phyloP scores from a whole-genome alignment of 371 early-diverging fungal genomes.

The Mucor velutinosus region DNA sequence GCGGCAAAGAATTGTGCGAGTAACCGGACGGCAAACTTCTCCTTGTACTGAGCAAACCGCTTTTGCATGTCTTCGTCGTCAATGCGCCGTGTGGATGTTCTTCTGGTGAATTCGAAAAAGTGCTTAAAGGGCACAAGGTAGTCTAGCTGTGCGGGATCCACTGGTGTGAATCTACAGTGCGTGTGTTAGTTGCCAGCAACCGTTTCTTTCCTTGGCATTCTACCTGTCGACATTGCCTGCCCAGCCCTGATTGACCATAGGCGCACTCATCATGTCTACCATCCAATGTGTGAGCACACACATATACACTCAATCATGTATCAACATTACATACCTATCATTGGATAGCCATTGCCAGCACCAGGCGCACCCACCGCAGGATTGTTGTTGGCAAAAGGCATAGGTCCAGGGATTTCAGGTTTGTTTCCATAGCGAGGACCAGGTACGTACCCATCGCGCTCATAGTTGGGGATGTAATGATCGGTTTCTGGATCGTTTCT shows the following conservation, averaged over 20 bases:
- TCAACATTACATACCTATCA: conserved; percentile 29
- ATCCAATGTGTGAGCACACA: not conserved
- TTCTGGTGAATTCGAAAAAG: conserved; percentile 73
- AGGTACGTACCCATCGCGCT: conserved; percentile 76
- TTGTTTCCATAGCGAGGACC: conserved; percentile 60
- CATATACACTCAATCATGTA: not conserved
- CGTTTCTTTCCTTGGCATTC: too few species aligned
- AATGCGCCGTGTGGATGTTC: conserved; percentile 52
- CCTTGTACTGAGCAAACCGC: conserved; percentile 80
- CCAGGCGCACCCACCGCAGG: not conserved
- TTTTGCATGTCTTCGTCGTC: conserved; percentile 82
- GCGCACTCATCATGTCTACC: conserved; percentile 33
- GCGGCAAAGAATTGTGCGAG: conserved; percentile 71
- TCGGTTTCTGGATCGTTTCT: conserved; percentile 46
- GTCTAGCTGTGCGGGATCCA: conserved; percentile 79
- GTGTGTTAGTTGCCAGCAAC: too few species aligned
- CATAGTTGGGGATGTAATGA: conserved; percentile 85
- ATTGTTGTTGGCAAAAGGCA: conserved; percentile 10
- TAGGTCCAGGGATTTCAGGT: conserved; percentile 27
- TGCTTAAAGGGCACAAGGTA: conserved; percentile 79
- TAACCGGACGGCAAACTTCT: conserved; percentile 69
- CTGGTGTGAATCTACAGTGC: conserved; percentile 22
- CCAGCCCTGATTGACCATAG: conserved; percentile 27
- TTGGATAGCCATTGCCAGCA: conserved; percentile 19
- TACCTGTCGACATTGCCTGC: conserved; percentile 12